Percentiles rank a stretch among this genome's conserved stretches.
phyloP scores from a whole-genome alignment of 257 asterid genomes.

The Jacaranda copaia region DNA sequence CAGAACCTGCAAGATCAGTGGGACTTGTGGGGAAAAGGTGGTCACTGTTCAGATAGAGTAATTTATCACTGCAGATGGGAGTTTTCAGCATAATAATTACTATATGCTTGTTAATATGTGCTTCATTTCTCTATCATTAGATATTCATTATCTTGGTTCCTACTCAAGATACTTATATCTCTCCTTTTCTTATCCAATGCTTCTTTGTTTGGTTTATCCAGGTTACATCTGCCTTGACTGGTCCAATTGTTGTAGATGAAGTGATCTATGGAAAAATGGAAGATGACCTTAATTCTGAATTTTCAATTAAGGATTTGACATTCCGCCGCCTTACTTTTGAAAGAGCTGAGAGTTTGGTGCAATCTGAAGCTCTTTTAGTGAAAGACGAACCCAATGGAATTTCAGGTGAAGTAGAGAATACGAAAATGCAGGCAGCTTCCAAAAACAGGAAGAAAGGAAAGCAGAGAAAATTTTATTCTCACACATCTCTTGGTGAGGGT shows the following conservation, averaged over 20 bases:
- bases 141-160: not conserved
- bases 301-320: constrained; percentile 55
- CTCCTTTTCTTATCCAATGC: not conserved
- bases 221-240: constrained; percentile 83
- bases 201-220: constrained; percentile 40
- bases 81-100: not conserved
- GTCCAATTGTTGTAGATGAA: constrained; percentile 86
- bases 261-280: constrained; percentile 70
- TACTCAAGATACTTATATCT: constrained; percentile 1
- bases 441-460: constrained; percentile 57
- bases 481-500: constrained; percentile 46
- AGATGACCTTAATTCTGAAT: constrained; percentile 49
- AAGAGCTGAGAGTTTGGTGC: constrained; percentile 80
- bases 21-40: not conserved
- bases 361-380: constrained; percentile 87
- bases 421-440: constrained; percentile 45
- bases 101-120: not conserved
- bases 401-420: constrained; percentile 44
- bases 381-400: constrained; percentile 44
- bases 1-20: not conserved
- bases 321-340: constrained; percentile 87
- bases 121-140: not conserved
- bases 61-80: not conserved
- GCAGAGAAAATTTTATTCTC: constrained; percentile 47
- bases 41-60: not conserved